A percentile compares a stretch with the other conserved stretches of the same genome.
Evolutionary conservation across 331 rosid species (phyloP).

Genomic region (Cydonia oblonga): DNA sequence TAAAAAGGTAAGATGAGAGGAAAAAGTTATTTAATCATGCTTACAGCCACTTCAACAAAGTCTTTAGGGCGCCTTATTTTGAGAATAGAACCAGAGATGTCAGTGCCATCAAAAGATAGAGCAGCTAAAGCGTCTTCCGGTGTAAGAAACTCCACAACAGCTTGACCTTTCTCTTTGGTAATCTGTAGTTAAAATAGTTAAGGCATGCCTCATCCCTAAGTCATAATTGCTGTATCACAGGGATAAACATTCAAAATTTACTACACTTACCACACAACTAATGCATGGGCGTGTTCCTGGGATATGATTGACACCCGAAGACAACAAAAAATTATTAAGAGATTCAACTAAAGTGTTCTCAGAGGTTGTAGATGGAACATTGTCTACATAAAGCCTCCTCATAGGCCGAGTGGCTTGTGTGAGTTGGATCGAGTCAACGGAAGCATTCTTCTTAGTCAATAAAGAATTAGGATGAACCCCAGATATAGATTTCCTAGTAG

Average conservation of each 20-base stretch:
- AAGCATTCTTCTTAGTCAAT: conserved; percentile 37
- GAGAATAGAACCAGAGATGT: conserved; percentile 53
- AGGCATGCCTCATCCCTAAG: conserved; percentile 18
- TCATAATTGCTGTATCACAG: conserved; percentile 2
- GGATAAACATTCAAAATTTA: background rate
- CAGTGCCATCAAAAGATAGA: conserved; percentile 72
- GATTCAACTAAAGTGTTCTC: conserved; percentile 69
- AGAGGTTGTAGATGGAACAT: conserved; percentile 63
- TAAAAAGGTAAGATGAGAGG: conserved; percentile 13
- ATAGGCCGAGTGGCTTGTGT: conserved; percentile 87
- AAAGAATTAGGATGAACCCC: conserved; percentile 22
- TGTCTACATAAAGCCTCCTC: conserved; percentile 91
- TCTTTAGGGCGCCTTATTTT: conserved; percentile 89
- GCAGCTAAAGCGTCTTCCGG: conserved; percentile 86
- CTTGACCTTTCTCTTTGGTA: conserved; percentile 78
- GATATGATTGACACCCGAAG: conserved; percentile 45
- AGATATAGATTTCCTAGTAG: conserved; percentile 25
- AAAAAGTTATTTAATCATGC: conserved; percentile 22
- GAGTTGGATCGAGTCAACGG: conserved; percentile 66
- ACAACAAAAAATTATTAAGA: conserved; percentile 55
- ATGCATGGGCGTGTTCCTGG: conserved; percentile 76
- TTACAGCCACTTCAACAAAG: conserved; percentile 76
- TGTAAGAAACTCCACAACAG: conserved; percentile 84
- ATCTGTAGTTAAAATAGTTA: conserved; percentile 47
- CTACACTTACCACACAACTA: conserved; percentile 68